A percentile compares a stretch with the other conserved stretches of the same genome.
phyloP scores from a whole-genome alignment of 345 rosid genomes.

The Toxicodendron radicans region DNA sequence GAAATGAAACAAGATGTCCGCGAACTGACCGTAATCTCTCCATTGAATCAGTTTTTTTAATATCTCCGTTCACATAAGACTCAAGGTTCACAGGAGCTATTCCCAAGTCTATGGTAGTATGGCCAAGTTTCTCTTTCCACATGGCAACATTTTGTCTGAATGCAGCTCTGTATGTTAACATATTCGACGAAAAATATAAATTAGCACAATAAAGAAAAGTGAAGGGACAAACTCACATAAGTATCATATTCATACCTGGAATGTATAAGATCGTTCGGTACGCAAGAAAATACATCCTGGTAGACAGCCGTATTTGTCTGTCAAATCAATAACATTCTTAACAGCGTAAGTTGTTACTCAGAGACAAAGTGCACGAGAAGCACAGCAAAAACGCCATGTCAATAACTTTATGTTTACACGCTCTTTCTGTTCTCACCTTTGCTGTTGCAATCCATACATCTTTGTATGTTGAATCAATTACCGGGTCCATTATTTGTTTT shows the following conservation, averaged over 20 bases:
- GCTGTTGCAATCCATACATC: conserved; percentile 86
- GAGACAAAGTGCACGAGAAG: neutral
- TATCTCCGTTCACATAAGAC: conserved; percentile 62
- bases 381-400: neutral
- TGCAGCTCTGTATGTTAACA: conserved; percentile 44
- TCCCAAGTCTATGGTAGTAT: conserved; percentile 90
- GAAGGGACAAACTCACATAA: neutral
- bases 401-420: neutral
- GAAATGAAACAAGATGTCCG: conserved; percentile 94
- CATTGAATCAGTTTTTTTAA: conserved; percentile 54
- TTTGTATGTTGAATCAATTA: conserved; percentile 82
- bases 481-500: conserved; percentile 71
- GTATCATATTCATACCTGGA: conserved; percentile 65
- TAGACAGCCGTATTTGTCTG: conserved; percentile 86
- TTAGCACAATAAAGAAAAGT: neutral
- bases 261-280: conserved; percentile 87
- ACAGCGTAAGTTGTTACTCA: conserved; percentile 14
- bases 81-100: conserved; percentile 79
- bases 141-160: conserved; percentile 60
- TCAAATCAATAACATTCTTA: conserved; percentile 15
- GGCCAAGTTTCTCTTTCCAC: conserved; percentile 82
- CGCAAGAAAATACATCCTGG: conserved; percentile 90
- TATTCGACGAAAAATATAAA: neutral
- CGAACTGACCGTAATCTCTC: conserved; percentile 61
- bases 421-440: conserved; percentile 49